phyloP scores from a whole-genome alignment of 352 stramenopile genomes.

The Phytophthora pisi region DNA sequence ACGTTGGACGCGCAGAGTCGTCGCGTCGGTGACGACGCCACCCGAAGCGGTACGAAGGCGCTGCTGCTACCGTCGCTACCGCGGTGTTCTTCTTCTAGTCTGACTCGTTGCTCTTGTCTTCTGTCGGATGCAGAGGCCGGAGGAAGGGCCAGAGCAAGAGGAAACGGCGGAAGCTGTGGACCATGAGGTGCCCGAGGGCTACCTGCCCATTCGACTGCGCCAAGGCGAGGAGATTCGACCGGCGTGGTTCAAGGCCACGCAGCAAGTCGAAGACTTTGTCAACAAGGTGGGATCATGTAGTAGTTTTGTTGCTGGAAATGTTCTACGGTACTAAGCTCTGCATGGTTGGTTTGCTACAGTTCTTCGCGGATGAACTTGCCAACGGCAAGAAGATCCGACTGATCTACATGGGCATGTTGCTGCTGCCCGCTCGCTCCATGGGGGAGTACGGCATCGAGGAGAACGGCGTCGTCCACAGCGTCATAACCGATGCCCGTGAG shows the following conservation, averaged over 20 bases:
- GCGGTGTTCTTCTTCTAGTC: not conserved
- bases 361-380: conserved; percentile 61
- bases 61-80: not conserved
- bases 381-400: conserved; percentile 68
- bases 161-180: conserved; percentile 2
- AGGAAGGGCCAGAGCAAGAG: conserved; percentile 16
- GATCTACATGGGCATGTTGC: conserved; percentile 86
- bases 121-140: conserved; percentile 14
- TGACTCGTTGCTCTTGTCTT: conserved; percentile 1
- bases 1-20: conserved; percentile 41
- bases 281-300: conserved; percentile 23
- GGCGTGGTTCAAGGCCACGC: conserved; percentile 71
- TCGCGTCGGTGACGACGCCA: conserved; percentile 39
- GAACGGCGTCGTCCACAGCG: conserved; percentile 74
- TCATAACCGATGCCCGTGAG: conserved; percentile 75
- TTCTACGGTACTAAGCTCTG: no score
- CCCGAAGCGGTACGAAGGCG: conserved; percentile 15
- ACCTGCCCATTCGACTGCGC: conserved; percentile 59
- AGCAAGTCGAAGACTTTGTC: conserved; percentile 71
- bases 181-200: conserved; percentile 50
- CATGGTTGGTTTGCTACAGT: conserved; percentile 38
- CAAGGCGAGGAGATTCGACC: conserved; percentile 56
- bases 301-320: not conserved
- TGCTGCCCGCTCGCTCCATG: conserved; percentile 64
- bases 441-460: conserved; percentile 83